Base-by-base conservation (phyloP, 768 basidiomycete genomes). In the Hortiboletus campestris region DNA sequence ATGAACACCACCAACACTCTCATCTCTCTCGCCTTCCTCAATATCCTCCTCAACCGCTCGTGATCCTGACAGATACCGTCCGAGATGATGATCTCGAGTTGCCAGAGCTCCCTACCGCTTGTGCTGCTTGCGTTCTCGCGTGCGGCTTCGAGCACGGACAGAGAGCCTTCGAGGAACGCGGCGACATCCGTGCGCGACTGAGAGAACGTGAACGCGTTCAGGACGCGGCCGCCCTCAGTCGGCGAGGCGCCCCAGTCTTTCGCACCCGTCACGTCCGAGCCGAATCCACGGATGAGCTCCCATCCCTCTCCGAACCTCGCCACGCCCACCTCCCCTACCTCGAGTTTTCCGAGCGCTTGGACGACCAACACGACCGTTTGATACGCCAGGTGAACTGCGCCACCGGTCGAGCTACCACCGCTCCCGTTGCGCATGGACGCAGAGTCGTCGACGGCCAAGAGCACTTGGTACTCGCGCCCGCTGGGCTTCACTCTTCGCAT, bases 41-140 rank as follows among this genome's bases (percentile, higher is more conserved):
- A 77, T 29, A 91, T 72, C 3, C 85, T 84, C 36, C 89, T 84
- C 47, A 99, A 78, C 61, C 81, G 79, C 40, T 94, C 90, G 71
- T 98, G 95, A 67, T 97, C 91, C 69, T 98, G 94, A 68, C 95
- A 98, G 62, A 98, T 89, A n/a, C 97, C 97, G 65, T 99, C 97
- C 16, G 94, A 98, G 57, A 99, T 93, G 78, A 99, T 97, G 74
- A 98, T 91, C 71, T 98, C 84, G 51, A 99, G 80, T 69, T 99
- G 97, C 97, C 97, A 98, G 22, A 99, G 77, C 59, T 98, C 94
- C 17, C 83, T 81, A 3, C 84, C 77, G 17, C 86, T 87, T 41
- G 78, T 77, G 71, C 79, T 41, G 78, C 69, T 42, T 83, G 82
- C 35, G 22, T 80, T 78, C 63, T 91, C 86, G 56, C 94, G 74